Conservation (phyloP, 306 rosid genomes). For the Pyrus communis region DNA sequence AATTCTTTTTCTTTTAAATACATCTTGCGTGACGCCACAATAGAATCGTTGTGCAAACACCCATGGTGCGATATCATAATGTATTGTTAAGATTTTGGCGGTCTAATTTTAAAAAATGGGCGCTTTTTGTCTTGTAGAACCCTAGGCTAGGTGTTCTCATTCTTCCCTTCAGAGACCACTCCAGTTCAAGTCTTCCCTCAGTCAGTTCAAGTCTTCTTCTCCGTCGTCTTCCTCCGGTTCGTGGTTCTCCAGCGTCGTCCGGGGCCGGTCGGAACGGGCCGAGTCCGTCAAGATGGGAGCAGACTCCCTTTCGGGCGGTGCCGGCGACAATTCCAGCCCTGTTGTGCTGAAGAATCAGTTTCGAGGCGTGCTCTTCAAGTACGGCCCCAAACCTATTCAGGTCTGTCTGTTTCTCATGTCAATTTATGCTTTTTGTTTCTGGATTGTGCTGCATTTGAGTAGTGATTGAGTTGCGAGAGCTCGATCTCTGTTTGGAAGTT, state of each 20-base stretch:
- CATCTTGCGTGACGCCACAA: no score
- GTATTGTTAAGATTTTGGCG: no score
- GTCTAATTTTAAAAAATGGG: no score
- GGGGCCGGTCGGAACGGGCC: conserved; percentile 55
- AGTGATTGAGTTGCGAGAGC: background rate
- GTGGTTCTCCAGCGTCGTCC: conserved; percentile 83
- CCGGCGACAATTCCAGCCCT: conserved; percentile 36
- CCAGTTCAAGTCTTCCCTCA: no score
- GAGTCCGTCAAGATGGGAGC: conserved; percentile 31
- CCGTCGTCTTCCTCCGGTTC: conserved; percentile 49
- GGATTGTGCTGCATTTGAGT: background rate
- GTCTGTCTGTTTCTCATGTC: conserved; percentile 25
- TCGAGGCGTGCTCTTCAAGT: conserved; percentile 82
- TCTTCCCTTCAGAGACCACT: no score
- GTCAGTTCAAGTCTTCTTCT: conserved; percentile 11
- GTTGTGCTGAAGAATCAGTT: conserved; percentile 64
- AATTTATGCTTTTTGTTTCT: background rate
- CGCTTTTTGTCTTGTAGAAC: no score
- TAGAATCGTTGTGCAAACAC: no score
- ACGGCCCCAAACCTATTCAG: conserved; percentile 91
- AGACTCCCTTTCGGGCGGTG: conserved; percentile 20
- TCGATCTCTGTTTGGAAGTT: background rate
- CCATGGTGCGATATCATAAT: no score
- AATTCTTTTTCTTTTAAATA: no score
- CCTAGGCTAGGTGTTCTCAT: no score